These are phyloP conservation scores for Rhododendron ferrugineum DNA, from an alignment of 148 eudicot species.

Conservation along the genomic window DNA sequence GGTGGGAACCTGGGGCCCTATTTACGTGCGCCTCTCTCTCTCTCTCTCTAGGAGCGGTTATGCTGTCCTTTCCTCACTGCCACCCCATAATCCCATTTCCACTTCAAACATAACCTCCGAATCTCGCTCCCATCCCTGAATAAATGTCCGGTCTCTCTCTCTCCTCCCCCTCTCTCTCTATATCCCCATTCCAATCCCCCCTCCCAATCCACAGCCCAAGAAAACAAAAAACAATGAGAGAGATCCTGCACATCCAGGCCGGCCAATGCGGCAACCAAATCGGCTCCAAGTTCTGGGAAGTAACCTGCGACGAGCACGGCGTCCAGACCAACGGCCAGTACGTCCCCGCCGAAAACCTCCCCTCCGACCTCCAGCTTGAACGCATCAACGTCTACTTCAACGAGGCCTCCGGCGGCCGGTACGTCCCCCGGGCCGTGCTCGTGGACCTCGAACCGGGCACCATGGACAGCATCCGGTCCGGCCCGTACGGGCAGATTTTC, in stretches of 20 bases:
- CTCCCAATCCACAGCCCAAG: not conserved
- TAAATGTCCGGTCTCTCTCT: not conserved
- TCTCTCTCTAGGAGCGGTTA: not conserved
- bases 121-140: not conserved
- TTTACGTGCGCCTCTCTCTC: not conserved
- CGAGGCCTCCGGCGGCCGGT: not conserved
- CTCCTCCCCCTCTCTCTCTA: not conserved
- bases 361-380: not conserved
- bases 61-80: not conserved
- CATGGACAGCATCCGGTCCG: not conserved
- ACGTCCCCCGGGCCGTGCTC: not conserved
- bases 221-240: not conserved
- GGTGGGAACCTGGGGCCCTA: not conserved
- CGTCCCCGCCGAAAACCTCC: not conserved
- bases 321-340: not conserved
- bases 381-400: not conserved
- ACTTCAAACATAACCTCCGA: not conserved
- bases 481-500: not conserved
- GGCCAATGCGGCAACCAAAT: slow-evolving; percentile 3
- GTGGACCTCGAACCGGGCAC: not conserved
- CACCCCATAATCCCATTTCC: not conserved
- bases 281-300: not conserved
- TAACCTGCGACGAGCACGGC: not conserved
- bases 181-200: not conserved
- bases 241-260: not conserved